phyloP scores from a whole-genome alignment of 805 yeast genomes.

The Candida ortonii region DNA sequence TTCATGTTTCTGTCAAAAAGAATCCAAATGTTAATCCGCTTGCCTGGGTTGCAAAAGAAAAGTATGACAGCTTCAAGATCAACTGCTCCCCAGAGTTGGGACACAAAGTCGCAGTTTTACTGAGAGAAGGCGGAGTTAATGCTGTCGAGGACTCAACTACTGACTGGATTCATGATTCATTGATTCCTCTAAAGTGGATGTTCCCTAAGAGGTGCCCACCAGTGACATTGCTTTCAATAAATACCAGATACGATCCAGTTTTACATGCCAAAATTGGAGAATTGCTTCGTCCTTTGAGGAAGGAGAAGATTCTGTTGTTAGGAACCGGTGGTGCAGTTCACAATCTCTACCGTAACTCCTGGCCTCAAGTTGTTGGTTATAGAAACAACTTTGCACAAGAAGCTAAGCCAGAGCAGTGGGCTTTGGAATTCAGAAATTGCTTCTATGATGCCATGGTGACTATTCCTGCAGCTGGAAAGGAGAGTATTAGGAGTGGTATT shows the following conservation, averaged over 20 bases:
- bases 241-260: conserved; percentile 9
- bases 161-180: conserved; percentile 13
- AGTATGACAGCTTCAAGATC: conserved; percentile 7
- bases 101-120: conserved; percentile 4
- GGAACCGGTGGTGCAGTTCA: conserved; percentile 12
- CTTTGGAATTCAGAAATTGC: conserved; percentile 8
- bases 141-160: conserved; percentile 11
- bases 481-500: conserved; percentile 4
- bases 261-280: conserved; percentile 10
- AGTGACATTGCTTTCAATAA: conserved; percentile 9
- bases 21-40: conserved; percentile 10
- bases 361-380: conserved; percentile 9
- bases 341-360: conserved; percentile 8
- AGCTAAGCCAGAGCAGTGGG: conserved; percentile 11
- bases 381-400: conserved; percentile 11
- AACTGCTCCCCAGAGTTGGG: conserved; percentile 12
- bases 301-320: conserved; percentile 6
- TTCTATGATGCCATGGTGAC: conserved; percentile 10
- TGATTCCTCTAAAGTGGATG: conserved; percentile 14
- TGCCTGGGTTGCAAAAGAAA: conserved; percentile 9
- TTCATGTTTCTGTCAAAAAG: conserved; percentile 9
- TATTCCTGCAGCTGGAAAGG: conserved; percentile 5
- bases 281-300: conserved; percentile 6
- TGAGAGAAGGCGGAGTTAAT: conserved; percentile 9
- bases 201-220: conserved; percentile 12